Evolutionary conservation across 108 stramenopile genomes (phyloP), one percentile per base, ranked within the genome.

Genomic region (Seminavis robusta): DNA sequence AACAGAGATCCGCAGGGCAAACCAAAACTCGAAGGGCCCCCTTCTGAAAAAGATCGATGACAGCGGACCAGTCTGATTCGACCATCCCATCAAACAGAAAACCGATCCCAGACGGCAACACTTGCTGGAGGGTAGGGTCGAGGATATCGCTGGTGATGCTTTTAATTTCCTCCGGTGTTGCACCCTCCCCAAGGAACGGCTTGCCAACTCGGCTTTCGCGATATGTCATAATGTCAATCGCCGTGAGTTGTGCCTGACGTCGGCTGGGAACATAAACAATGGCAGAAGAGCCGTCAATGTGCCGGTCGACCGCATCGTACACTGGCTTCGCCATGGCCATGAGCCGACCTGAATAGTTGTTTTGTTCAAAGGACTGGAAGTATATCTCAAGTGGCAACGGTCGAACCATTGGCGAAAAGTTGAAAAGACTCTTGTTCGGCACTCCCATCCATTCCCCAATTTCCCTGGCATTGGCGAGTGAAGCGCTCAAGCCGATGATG

Each of bases 401-500:
- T 52, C 97, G 59, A 0, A 90, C 93, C 47, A 91, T 88, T 9
- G 96, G 92, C 34, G 89, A 86, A 77, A 99, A 98, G 69, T 96
- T 95, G 80, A 97, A 96, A 15, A 94, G 52, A 40, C 82, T 85
- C 54, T 88, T 84, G 19, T 56, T 48, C 5, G 94, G 52, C 9
- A 94, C 97, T 17, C 99, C 98, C 73, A 99, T 84, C 97, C 97
- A 98, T 47, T 96, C 99, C 23, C 90, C 99, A 5, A 99, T 82
- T 65, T 99, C 99, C 46, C 90, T 84, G 0, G 95, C 96, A 71
- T 99, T 98, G 20, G 99, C 98, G 20, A 98, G 59, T 4, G 96
- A 93, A 5, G 96, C 90, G 49, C 89, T 77, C 21, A 98, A 65
- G 24, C 95, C 96, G 20, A 99, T 82, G 62, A 99, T 89, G 23